Conservation (phyloP, 1,139 yeast genomes). For the Saccharomycopsis crataegensis region DNA sequence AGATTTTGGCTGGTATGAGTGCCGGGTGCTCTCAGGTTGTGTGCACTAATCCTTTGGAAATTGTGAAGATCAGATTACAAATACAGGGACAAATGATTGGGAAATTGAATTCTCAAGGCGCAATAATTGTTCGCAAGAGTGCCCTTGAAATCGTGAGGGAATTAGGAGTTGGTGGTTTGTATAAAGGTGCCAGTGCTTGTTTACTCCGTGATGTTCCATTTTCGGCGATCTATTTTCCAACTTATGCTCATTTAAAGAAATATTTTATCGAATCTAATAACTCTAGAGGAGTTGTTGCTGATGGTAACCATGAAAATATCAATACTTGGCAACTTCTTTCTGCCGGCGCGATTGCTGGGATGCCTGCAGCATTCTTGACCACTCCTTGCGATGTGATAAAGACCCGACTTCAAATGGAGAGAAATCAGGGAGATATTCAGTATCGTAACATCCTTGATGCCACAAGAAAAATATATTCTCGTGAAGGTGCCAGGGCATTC, state of each 20-base stretch:
- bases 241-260: constrained; percentile 88
- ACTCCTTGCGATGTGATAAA: constrained; percentile 96
- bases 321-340: constrained; percentile 76
- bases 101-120: constrained; percentile 28
- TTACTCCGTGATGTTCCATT: constrained; percentile 93
- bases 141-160: constrained; percentile 73
- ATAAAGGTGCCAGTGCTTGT: constrained; percentile 91
- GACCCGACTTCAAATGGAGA: constrained; percentile 87
- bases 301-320: constrained; percentile 38
- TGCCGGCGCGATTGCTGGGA: constrained; percentile 95
- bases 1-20: constrained; percentile 79
- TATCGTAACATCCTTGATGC: constrained; percentile 78
- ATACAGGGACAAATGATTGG: constrained; percentile 71
- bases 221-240: constrained; percentile 95
- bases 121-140: constrained; percentile 31
- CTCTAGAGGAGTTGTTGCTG: background rate
- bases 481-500: constrained; percentile 76
- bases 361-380: constrained; percentile 94
- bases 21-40: constrained; percentile 98
- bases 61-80: constrained; percentile 90
- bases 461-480: constrained; percentile 60
- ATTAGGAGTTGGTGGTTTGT: constrained; percentile 78
- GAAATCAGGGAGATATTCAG: constrained; percentile 66
- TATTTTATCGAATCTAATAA: constrained; percentile 43
- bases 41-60: constrained; percentile 93